These are phyloP conservation scores for Phytophthora parvispora DNA, from an alignment of 352 stramenopile species.

Conservation along the genomic window DNA sequence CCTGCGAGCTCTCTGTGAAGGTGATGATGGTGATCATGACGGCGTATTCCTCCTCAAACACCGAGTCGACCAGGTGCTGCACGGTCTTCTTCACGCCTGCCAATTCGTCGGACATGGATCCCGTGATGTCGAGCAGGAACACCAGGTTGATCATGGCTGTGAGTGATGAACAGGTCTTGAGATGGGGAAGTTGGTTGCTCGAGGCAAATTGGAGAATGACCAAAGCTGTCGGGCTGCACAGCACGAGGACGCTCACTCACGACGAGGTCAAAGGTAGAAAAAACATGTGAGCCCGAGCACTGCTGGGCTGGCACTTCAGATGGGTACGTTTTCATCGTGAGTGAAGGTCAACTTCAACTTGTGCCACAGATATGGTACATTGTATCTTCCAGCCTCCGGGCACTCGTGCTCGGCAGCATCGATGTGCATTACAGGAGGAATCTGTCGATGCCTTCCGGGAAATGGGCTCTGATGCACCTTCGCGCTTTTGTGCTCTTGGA, in stretches of 20 bases:
- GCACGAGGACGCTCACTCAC: conserved; percentile 26
- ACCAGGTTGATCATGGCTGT: conserved; percentile 70
- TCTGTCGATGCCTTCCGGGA: too few relatives aligned
- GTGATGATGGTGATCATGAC: conserved; percentile 82
- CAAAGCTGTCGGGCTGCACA: not conserved
- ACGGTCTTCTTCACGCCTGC: conserved; percentile 69
- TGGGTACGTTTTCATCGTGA: conserved; percentile 16
- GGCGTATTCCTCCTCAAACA: conserved; percentile 60
- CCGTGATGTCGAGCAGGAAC: conserved; percentile 82
- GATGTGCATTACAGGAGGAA: too few relatives aligned
- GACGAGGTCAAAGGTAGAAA: not conserved
- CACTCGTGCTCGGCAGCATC: too few relatives aligned
- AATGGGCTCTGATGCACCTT: too few relatives aligned
- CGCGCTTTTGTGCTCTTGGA: too few relatives aligned
- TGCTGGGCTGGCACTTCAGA: not conserved
- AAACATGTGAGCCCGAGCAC: not conserved
- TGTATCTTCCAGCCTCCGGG: too few relatives aligned
- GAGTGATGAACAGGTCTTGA: not conserved
- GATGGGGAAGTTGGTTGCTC: not conserved
- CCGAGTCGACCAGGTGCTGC: conserved; percentile 54
- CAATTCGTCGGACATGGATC: conserved; percentile 72
- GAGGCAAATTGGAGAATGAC: conserved; percentile 31
- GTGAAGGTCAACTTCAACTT: conserved; percentile 42
- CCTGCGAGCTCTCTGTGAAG: conserved; percentile 61
- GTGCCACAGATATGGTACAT: not conserved